Evolutionary conservation across 495 filamentous ascomycete genomes (phyloP).

Genomic region (Aspergillus bertholletiae): DNA sequence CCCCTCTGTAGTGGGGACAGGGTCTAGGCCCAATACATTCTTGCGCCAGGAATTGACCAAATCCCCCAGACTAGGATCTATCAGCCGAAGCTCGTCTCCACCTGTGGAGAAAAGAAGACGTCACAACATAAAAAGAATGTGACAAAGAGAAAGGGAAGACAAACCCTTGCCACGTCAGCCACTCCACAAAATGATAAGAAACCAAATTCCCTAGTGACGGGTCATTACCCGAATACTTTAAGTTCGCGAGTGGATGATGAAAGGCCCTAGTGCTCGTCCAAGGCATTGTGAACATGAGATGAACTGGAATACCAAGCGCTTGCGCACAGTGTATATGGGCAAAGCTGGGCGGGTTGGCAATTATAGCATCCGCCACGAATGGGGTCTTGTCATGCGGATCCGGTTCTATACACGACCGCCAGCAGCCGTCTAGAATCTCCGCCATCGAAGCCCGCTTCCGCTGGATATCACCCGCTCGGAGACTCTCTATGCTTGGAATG

Average conservation of each 20-base stretch:
- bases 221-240: slow-evolving; percentile 44
- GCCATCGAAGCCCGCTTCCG: slow-evolving; percentile 45
- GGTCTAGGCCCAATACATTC: slow-evolving; percentile 50
- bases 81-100: too few species aligned
- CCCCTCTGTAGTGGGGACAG: slow-evolving; percentile 36
- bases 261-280: slow-evolving; percentile 53
- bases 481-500: slow-evolving; percentile 42
- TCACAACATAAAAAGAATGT: too few species aligned
- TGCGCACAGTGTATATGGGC: slow-evolving; percentile 64
- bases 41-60: slow-evolving; percentile 54
- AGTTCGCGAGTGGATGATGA: slow-evolving; percentile 56
- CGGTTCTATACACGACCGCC: slow-evolving; percentile 59
- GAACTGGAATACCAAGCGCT: slow-evolving; percentile 56
- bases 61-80: slow-evolving; percentile 57
- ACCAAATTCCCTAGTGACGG: slow-evolving; percentile 50
- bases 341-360: slow-evolving; percentile 66
- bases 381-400: slow-evolving; percentile 48
- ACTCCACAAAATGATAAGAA: slow-evolving; percentile 59
- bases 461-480: slow-evolving; percentile 43
- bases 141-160: slow-evolving; percentile 5
- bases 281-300: slow-evolving; percentile 67
- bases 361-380: slow-evolving; percentile 64
- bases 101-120: too few species aligned
- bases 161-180: slow-evolving; percentile 65
- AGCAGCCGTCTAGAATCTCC: slow-evolving; percentile 60